Evolutionary conservation across 192 early-diverging fungal species (phyloP).

Genomic region (Coemansia sp.): DNA sequence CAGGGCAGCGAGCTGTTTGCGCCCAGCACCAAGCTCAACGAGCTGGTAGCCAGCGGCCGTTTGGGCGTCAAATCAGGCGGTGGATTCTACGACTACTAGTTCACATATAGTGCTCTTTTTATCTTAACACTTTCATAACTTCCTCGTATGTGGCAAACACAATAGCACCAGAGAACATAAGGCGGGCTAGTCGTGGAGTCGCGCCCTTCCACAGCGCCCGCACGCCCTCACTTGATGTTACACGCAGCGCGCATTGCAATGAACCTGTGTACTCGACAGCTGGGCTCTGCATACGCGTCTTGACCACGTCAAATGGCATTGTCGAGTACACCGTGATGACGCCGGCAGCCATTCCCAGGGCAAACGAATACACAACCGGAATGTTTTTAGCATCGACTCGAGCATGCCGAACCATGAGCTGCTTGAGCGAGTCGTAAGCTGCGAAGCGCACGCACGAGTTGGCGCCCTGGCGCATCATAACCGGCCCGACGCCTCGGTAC

Average conservation of each 20-base stretch:
- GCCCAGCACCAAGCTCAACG: constrained; percentile 68
- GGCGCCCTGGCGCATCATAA: constrained; percentile 93
- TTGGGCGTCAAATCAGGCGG: constrained; percentile 85
- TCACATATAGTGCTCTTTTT: not conserved
- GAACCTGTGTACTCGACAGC: constrained; percentile 74
- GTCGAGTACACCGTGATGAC: constrained; percentile 93
- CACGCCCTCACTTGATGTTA: constrained; percentile 75
- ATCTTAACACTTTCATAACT: constrained; percentile 41
- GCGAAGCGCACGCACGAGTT: constrained; percentile 92
- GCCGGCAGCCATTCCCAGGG: constrained; percentile 81
- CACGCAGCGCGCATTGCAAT: constrained; percentile 70
- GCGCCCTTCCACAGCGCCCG: constrained; percentile 93
- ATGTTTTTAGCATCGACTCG: constrained; percentile 19
- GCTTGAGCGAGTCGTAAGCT: constrained; percentile 78
- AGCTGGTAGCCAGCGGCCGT: constrained; percentile 69
- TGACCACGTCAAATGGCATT: constrained; percentile 97
- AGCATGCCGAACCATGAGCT: constrained; percentile 29
- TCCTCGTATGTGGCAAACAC: constrained; percentile 57
- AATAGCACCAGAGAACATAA: constrained; percentile 60
- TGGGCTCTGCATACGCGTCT: constrained; percentile 93
- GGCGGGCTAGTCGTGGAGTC: constrained; percentile 81
- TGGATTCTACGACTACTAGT: constrained; percentile 80
- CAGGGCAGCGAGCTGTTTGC: constrained; percentile 69
- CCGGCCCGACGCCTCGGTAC: constrained; percentile 87
- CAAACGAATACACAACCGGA: constrained; percentile 63